Percentiles rank a stretch among this genome's conserved stretches.
These are phyloP conservation scores for Apiospora aurea DNA, from an alignment of 2,329 filamentous ascomycete species.

Conservation along the genomic window DNA sequence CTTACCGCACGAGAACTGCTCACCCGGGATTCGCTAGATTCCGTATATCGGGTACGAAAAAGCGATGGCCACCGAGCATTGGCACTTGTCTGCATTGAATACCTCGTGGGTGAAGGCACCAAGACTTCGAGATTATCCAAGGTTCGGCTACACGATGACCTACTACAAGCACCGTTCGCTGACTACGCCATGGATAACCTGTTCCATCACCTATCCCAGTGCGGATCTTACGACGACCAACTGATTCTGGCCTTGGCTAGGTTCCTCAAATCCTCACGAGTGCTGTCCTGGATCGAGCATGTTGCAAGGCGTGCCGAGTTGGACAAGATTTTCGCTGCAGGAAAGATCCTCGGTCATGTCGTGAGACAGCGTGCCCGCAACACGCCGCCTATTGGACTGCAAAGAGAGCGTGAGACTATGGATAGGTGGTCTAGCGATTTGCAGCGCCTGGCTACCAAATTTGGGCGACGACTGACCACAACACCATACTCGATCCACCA, in stretches of 20 bases:
- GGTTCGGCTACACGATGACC: slow-evolving; percentile 29
- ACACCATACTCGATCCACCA: no score
- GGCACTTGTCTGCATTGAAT: no score
- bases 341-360: slow-evolving; percentile 22
- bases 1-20: no score
- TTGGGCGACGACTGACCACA: no score
- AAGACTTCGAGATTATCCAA: slow-evolving; percentile 41
- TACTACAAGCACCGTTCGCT: slow-evolving; percentile 8
- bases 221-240: slow-evolving; percentile 45
- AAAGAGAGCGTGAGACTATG: no score
- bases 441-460: no score
- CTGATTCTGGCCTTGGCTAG: slow-evolving; percentile 34
- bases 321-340: slow-evolving; percentile 21
- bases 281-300: slow-evolving; percentile 47
- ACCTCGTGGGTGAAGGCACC: no score
- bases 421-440: not conserved
- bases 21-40: no score
- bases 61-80: no score
- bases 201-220: slow-evolving; percentile 38
- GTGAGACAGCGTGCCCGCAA: slow-evolving; percentile 11
- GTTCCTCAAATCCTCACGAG: slow-evolving; percentile 40
- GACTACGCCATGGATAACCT: not conserved
- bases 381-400: slow-evolving; percentile 5
- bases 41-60: no score
- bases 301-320: slow-evolving; percentile 12